These are phyloP conservation scores for Pilasporangium apinafurcum DNA, from an alignment of 352 stramenopile species.

Conservation along the genomic window DNA sequence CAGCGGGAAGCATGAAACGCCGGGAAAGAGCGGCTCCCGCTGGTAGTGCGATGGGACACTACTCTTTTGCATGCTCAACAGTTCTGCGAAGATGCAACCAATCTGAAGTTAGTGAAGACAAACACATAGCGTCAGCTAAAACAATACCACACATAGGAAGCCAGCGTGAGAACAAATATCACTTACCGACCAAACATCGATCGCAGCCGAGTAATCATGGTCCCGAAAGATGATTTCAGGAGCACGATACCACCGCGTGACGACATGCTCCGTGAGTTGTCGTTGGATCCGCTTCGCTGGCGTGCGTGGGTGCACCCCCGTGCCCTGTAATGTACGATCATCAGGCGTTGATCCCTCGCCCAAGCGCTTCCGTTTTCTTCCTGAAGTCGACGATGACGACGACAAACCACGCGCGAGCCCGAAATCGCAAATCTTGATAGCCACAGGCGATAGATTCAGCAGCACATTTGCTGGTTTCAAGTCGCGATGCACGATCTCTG, in stretches of 20 bases:
- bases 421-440: slow-evolving; percentile 87
- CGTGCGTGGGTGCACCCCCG: slow-evolving; percentile 66
- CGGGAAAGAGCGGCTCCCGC: slow-evolving; percentile 91
- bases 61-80: slow-evolving; percentile 95
- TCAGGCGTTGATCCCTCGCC: slow-evolving; percentile 38
- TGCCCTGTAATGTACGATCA: slow-evolving; percentile 51
- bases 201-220: slow-evolving; percentile 83
- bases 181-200: slow-evolving; percentile 87
- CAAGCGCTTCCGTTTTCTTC: slow-evolving; percentile 45
- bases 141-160: background rate
- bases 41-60: slow-evolving; percentile 93
- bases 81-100: slow-evolving; percentile 94
- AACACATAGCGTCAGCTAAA: slow-evolving; percentile 2
- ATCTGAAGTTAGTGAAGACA: slow-evolving; percentile 31
- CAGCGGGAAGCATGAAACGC: slow-evolving; percentile 87
- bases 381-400: slow-evolving; percentile 40
- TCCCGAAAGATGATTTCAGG: slow-evolving; percentile 93
- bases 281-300: slow-evolving; percentile 78
- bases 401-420: slow-evolving; percentile 69
- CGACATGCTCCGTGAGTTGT: slow-evolving; percentile 93
- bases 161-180: background rate
- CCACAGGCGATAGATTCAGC: slow-evolving; percentile 79
- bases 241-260: slow-evolving; percentile 94
- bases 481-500: slow-evolving; percentile 86
- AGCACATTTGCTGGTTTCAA: slow-evolving; percentile 87